These are phyloP conservation scores for Sporothrix euskadiensis DNA, from an alignment of 2,329 filamentous ascomycete species.

Conservation along the genomic window DNA sequence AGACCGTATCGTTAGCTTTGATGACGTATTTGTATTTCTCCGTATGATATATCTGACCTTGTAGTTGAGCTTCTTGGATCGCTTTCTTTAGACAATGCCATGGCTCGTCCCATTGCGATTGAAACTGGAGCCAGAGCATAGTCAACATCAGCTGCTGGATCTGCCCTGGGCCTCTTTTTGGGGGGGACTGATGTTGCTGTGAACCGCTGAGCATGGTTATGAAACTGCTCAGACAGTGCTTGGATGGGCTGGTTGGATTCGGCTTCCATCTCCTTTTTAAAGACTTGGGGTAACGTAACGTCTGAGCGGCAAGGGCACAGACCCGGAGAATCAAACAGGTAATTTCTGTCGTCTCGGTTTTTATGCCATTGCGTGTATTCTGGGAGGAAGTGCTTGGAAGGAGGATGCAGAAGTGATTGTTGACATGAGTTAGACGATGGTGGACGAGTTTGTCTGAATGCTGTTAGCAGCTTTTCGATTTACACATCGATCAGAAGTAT, in stretches of 20 bases:
- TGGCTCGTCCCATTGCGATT: slow-evolving; percentile 49
- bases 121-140: slow-evolving; percentile 50
- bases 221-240: not conserved
- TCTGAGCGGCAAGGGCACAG: slow-evolving; percentile 49
- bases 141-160: slow-evolving; percentile 53
- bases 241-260: slow-evolving; percentile 32
- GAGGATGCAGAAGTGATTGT: slow-evolving; percentile 51
- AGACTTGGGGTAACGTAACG: slow-evolving; percentile 41
- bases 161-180: slow-evolving; percentile 46
- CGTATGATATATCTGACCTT: slow-evolving; percentile 39
- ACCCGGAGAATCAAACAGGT: slow-evolving; percentile 50
- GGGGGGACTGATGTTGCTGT: slow-evolving; percentile 47
- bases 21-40: too few species aligned
- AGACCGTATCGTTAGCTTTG: too few species aligned
- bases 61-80: slow-evolving; percentile 51
- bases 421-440: slow-evolving; percentile 47
- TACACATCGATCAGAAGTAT: too few species aligned
- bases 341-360: slow-evolving; percentile 43
- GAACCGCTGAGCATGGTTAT: slow-evolving; percentile 36
- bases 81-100: slow-evolving; percentile 50
- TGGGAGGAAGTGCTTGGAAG: slow-evolving; percentile 47
- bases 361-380: slow-evolving; percentile 48
- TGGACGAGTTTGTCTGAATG: slow-evolving; percentile 46
- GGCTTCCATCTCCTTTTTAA: slow-evolving; percentile 45
- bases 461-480: too few species aligned